Conservation (phyloP, 805 yeast species). For the Ogataea pilisensis region DNA sequence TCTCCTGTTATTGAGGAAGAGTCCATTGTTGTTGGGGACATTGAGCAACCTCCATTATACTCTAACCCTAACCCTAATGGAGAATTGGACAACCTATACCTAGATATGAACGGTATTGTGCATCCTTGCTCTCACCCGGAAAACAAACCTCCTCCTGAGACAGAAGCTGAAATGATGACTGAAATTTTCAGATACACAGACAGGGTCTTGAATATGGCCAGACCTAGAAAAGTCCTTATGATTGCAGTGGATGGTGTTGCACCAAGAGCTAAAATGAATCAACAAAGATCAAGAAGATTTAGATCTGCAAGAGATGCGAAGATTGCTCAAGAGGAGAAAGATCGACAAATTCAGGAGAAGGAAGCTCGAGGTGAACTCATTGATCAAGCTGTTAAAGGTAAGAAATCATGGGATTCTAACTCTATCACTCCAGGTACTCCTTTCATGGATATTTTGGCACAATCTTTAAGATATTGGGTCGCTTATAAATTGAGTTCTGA, state of each 20-base stretch:
- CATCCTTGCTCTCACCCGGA: constrained; percentile 99
- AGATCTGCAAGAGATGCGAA: constrained; percentile 88
- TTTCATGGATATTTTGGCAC: constrained; percentile 88
- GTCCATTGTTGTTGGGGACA: constrained; percentile 53
- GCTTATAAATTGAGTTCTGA: constrained; percentile 83
- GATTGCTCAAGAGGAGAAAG: constrained; percentile 68
- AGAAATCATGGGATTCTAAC: constrained; percentile 89
- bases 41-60: constrained; percentile 61
- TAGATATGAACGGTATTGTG: constrained; percentile 98
- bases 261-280: constrained; percentile 97
- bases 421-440: constrained; percentile 99
- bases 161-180: constrained; percentile 94
- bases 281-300: constrained; percentile 90
- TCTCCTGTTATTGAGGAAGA: constrained; percentile 83
- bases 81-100: constrained; percentile 85
- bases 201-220: constrained; percentile 85
- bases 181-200: constrained; percentile 93
- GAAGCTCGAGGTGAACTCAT: constrained; percentile 67
- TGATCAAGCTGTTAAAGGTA: constrained; percentile 68
- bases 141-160: constrained; percentile 90
- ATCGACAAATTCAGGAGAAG: constrained; percentile 52
- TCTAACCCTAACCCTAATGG: constrained; percentile 87
- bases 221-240: constrained; percentile 88
- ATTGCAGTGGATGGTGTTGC: constrained; percentile 99
- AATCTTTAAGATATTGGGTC: constrained; percentile 84